Percentiles rank a stretch among this genome's conserved stretches.
phyloP scores from a whole-genome alignment of 177 flowering plant species.

The Vitis hybrid region DNA sequence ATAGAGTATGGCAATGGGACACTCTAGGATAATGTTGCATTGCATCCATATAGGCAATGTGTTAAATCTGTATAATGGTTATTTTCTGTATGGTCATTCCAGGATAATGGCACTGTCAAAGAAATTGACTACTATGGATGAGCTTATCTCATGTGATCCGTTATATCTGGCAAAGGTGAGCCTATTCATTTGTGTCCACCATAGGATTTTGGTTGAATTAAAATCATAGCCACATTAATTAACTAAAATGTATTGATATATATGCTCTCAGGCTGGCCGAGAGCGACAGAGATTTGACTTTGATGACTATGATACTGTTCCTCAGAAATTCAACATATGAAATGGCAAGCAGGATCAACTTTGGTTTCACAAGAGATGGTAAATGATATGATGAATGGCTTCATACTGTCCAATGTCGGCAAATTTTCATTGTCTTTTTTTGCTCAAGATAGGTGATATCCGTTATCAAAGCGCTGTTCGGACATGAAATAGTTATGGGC shows the following conservation, averaged over 20 bases:
- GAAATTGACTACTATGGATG: slow-evolving; percentile 78
- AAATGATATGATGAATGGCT: slow-evolving; percentile 3
- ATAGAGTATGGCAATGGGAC: too few relatives aligned
- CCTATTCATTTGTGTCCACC: background rate
- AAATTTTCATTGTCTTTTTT: background rate
- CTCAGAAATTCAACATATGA: slow-evolving; percentile 73
- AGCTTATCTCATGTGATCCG: slow-evolving; percentile 74
- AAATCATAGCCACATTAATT: background rate
- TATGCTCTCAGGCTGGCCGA: slow-evolving; percentile 61
- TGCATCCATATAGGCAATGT: background rate
- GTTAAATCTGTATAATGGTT: background rate
- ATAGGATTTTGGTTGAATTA: background rate
- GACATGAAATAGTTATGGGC: background rate
- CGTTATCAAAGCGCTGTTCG: background rate
- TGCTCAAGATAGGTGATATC: background rate
- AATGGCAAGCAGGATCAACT: background rate
- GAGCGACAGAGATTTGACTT: slow-evolving; percentile 79
- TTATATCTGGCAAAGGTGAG: slow-evolving; percentile 75
- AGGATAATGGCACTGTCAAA: slow-evolving; percentile 80
- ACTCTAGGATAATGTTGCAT: background rate
- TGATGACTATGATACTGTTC: slow-evolving; percentile 82
- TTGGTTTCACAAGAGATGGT: background rate
- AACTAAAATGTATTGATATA: background rate
- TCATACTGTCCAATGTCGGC: slow-evolving; percentile 7
- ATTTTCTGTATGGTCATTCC: slow-evolving; percentile 18